Evolutionary conservation across 495 filamentous ascomycete genomes (phyloP).

Genomic region (Hypoxylon rickii): DNA sequence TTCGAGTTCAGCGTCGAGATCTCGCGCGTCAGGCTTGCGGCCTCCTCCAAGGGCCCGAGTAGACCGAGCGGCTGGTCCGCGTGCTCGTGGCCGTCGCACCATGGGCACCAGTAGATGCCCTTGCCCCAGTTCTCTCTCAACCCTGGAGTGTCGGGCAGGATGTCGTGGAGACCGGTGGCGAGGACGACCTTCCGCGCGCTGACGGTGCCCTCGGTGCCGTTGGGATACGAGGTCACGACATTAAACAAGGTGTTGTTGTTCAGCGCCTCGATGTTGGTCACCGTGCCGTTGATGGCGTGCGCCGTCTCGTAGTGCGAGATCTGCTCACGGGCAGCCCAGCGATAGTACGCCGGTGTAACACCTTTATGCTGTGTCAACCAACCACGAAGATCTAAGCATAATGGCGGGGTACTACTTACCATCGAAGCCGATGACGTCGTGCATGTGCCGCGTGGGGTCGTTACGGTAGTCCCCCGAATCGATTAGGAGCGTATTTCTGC

Average conservation of each 20-base stretch:
- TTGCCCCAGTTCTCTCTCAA: slow-evolving; percentile 57
- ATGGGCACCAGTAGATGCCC: slow-evolving; percentile 65
- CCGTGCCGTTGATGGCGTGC: slow-evolving; percentile 55
- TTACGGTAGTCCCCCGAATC: slow-evolving; percentile 63
- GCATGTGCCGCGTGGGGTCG: slow-evolving; percentile 57
- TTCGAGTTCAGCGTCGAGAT: slow-evolving; percentile 51
- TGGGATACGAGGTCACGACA: slow-evolving; percentile 37
- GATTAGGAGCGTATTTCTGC: slow-evolving; percentile 55
- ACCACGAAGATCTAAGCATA: too few relatives aligned
- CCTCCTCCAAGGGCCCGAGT: slow-evolving; percentile 49
- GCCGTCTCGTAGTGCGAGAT: slow-evolving; percentile 54
- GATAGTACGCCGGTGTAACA: slow-evolving; percentile 57
- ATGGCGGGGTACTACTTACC: slow-evolving; percentile 41
- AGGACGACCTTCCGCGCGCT: slow-evolving; percentile 59
- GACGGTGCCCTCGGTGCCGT: slow-evolving; percentile 34
- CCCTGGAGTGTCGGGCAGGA: slow-evolving; percentile 58
- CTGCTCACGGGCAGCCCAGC: slow-evolving; percentile 56
- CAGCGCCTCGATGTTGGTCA: slow-evolving; percentile 48
- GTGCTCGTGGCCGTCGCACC: slow-evolving; percentile 66
- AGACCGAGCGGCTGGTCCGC: slow-evolving; percentile 60
- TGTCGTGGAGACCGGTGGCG: slow-evolving; percentile 58
- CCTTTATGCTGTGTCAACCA: too few relatives aligned
- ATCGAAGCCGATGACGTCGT: slow-evolving; percentile 63
- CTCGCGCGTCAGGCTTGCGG: slow-evolving; percentile 49
- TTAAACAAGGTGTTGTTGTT: slow-evolving; percentile 50